Conservation (phyloP, 768 basidiomycete genomes). For the Suillus fuscotomentosus region DNA sequence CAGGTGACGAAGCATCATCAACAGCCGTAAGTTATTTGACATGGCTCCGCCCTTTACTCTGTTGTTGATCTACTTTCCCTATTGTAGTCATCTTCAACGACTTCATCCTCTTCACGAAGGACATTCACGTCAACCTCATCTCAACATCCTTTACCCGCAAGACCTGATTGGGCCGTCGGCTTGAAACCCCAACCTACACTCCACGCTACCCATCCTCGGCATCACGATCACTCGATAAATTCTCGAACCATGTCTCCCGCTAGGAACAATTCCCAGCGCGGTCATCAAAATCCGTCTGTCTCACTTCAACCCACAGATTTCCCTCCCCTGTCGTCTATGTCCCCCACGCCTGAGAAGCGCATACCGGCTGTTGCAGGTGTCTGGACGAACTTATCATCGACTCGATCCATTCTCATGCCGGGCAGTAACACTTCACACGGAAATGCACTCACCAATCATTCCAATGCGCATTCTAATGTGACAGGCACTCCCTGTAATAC, state of each 20-base stretch:
- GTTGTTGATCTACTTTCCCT: conserved; percentile 14
- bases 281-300: conserved; percentile 34
- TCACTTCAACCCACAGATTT: conserved; percentile 64
- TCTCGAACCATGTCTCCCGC: conserved; percentile 41
- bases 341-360: conserved; percentile 47
- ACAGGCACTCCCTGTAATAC: conserved; percentile 7
- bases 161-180: conserved; percentile 90
- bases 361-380: conserved; percentile 59
- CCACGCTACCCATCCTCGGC: conserved; percentile 47
- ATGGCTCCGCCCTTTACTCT: conserved; percentile 1
- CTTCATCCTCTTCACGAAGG: conserved; percentile 76
- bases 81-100: conserved; percentile 67
- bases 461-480: conserved; percentile 20
- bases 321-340: conserved; percentile 58
- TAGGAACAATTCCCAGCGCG: conserved; percentile 32
- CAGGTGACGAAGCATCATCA: conserved; percentile 74
- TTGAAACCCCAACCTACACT: conserved; percentile 74
- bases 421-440: conserved; percentile 32
- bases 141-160: conserved; percentile 74
- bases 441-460: conserved; percentile 38
- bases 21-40: conserved; percentile 58
- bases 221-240: conserved; percentile 47
- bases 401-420: conserved; percentile 50
- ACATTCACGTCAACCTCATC: conserved; percentile 76
- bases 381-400: conserved; percentile 61